Evolutionary conservation across 2,329 filamentous ascomycete genomes (phyloP).

Genomic region (Colletotrichum navitas): DNA sequence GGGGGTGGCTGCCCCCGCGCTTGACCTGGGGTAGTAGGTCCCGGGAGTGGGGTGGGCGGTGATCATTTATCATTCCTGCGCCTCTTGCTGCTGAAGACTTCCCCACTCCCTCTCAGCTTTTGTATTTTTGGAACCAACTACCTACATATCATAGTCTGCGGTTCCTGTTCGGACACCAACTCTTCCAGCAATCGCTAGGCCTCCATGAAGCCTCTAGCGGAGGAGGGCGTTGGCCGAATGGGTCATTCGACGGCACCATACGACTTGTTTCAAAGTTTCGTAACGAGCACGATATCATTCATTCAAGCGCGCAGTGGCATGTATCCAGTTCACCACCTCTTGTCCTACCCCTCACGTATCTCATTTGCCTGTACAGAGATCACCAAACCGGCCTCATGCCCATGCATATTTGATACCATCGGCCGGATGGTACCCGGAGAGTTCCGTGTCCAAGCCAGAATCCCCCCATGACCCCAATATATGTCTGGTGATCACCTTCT

Average conservation of each 20-base stretch:
- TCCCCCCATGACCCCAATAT: too few relatives aligned
- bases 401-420: neutral
- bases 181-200: neutral
- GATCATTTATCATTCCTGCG: neutral
- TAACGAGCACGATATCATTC: neutral
- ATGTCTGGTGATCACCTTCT: neutral
- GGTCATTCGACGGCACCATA: neutral
- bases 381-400: neutral
- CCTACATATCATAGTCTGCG: neutral
- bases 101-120: neutral
- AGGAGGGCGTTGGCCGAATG: neutral
- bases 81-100: neutral
- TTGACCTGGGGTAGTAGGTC: slow-evolving; percentile 35
- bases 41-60: slow-evolving; percentile 15
- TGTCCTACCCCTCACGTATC: neutral
- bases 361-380: too few relatives aligned
- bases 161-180: neutral
- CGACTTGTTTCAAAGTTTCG: neutral
- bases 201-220: neutral
- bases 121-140: neutral
- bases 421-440: too few relatives aligned
- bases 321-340: neutral
- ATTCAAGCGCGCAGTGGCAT: neutral
- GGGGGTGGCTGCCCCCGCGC: slow-evolving; percentile 24
- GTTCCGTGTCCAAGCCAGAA: neutral